Base-by-base conservation (phyloP, 345 rosid species). In the Luvunga scandens region DNA sequence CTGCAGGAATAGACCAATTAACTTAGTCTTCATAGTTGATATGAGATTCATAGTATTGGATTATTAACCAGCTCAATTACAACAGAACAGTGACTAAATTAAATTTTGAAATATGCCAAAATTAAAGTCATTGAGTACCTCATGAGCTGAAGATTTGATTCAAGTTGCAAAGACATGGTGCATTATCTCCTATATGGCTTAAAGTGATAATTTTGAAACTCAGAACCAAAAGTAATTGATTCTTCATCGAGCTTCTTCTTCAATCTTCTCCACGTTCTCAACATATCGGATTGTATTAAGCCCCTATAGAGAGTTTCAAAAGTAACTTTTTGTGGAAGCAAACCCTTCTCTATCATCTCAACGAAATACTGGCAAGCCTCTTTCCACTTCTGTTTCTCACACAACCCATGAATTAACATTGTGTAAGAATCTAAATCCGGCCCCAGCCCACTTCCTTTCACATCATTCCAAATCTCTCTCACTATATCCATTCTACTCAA, bases 351-450 rank as follows among this genome's bases (percentile, higher is more conserved):
- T 67, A 92, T 92, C 98, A 95, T 95, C 86, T 95, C 97, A 57
- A 92, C 96, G 62, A 95, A 95, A 42, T 75, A 87, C 56, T 80
- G 84, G 79, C 98, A 93, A 50, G 99, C 94, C 75, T 90, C 91
- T 67, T 80, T 91, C 94, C 97, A 91, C 75, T 87, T 89, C 48
- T 86, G 85, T 75, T 88, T 91, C 72, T 83, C 85, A 39, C 97
- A 95, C 68, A 93, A 66, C 39, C 90, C 94, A 75, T 89, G 95
- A 73, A 93, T 85, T 87, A 93, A 78, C 61, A 84, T 39, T 9
- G 98, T 92, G 72, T 92, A 92, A 0, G 98, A 91, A 84, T 95
- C 96, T 85, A 95, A 88, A 85, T 95, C 96, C 1, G 94, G 97
- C 55, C 95, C 93, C 0, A 79, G 67, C 9, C 84, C 87, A 28